Evolutionary conservation across 331 rosid species (phyloP).

Genomic region (Arachis monticola): DNA sequence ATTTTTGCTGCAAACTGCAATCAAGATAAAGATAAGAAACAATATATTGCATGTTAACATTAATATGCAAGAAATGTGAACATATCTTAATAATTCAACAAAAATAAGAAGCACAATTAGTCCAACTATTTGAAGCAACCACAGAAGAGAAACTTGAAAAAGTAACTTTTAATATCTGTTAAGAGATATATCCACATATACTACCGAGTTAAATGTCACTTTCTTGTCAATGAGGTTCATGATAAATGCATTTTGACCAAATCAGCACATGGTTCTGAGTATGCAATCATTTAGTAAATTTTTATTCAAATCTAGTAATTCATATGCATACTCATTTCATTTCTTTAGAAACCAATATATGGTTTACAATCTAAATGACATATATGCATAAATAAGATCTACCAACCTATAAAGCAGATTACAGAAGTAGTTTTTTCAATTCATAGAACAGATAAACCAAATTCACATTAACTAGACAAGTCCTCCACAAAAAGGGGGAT

Average conservation of each 20-base stretch:
- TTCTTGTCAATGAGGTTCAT: background rate
- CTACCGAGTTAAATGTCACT: background rate
- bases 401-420: background rate
- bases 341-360: background rate
- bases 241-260: conserved; percentile 2
- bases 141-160: conserved; percentile 1
- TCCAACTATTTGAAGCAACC: background rate
- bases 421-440: background rate
- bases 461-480: background rate
- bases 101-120: conserved; percentile 4
- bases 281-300: background rate
- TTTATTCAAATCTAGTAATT: background rate
- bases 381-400: background rate
- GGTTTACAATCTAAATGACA: conserved; percentile 10
- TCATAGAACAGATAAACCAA: conserved; percentile 4
- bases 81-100: conserved; percentile 5
- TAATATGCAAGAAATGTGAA: conserved; percentile 4
- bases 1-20: conserved; percentile 90
- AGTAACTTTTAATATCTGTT: background rate
- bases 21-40: conserved; percentile 37
- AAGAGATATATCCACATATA: background rate
- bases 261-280: background rate
- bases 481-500: background rate
- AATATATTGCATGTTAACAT: background rate
- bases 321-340: background rate